Evolutionary conservation across 129 eudicot genomes (phyloP), one percentile per base, ranked within the genome.

Genomic region (Arctium minus): DNA sequence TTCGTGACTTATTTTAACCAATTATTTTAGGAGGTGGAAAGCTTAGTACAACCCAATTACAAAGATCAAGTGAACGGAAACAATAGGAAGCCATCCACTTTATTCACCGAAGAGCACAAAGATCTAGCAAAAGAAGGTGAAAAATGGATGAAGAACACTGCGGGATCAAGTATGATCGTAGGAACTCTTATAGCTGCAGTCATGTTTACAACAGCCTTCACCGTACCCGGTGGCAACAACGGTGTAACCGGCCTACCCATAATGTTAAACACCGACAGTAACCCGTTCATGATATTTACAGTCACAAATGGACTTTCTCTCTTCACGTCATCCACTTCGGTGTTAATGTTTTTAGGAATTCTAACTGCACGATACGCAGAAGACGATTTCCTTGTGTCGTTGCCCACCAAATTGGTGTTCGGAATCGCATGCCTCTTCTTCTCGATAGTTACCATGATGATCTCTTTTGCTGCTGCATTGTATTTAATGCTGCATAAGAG

Each of bases 141-240:
- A 62, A 84, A 31, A 64, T 88, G 91, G 94, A 88, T 88, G 91
- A 88, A 90, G 81, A 84, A 88, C 76, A 90, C 91, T 1, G 88
- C 91, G 33, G 88, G 87, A 38, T 90, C 94, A 68, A 79, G 94
- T 81, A 88, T 88, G 91, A 79, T 90, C 8, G 91, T 88, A 1
- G 91, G 88, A 70, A 86, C 91, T 37, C 91, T 90, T 6, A 86
- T 90, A 4, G 89, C 93, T 27, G 89, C 93, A 8, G 93, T 90
- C 79, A 86, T 88, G 89, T 90, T 90, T 70, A 85, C 94, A 38
- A 86, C 91, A 22, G 89, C 88, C 48, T 88, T 90, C 64, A 88
- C 94, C 4, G 80, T 88, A 22, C 94, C 94, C 37, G 94, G 91
- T 27, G 94, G 91, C 29, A 88, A 74, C 42, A 56, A 88, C 8